Evolutionary conservation across 345 rosid genomes (phyloP), one percentile per base, ranked within the genome.

Genomic region (Punica granatum): DNA sequence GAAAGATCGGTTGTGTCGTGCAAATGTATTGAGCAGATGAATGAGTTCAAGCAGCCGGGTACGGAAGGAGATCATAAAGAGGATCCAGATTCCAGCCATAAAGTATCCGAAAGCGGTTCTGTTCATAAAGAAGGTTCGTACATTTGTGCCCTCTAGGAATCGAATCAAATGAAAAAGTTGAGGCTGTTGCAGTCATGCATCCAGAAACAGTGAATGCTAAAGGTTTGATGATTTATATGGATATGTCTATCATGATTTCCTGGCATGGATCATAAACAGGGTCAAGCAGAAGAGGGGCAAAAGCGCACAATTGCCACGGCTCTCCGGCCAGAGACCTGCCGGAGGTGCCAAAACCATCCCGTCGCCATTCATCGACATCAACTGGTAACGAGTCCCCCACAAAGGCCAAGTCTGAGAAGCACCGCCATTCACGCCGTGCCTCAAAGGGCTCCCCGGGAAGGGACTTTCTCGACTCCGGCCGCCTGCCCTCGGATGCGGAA

Each of bases 341-440:
- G 0, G 86, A 80, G 66, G 7, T 77, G 68, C 82, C 84, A 0
- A 85, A 69, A 71, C 61, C 86, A 46, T 69, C 88, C 6, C 82
- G 86, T 77, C 79, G 80, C 66, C 72, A 68, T 41, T 67, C 75
- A 41, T 79, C 80, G 6, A 60, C 64, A 2, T 74, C 73, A 0
- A 67, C 48, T 9, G 26, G 44, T 3, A 65, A 51, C 1, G 83
- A 79, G 25, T 73, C 86, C 31, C 81, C 85, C 0, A 69, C 69
- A 6, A 79, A 70, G 36, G 92, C 77, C 67, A 80, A 73, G 64
- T 13, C 89, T 16, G 90, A 88, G 10, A 87, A 74, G 74, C 64
- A 78, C 0, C 82, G 69, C 74, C 86, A 65, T 61, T 19, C 82
- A 44, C 77, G 89, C 60, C 81, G 80, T 44, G 76, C 86, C 37